These are phyloP conservation scores for Endoconidiophora polonica DNA, from an alignment of 2,329 filamentous ascomycete species.

Conservation along the genomic window DNA sequence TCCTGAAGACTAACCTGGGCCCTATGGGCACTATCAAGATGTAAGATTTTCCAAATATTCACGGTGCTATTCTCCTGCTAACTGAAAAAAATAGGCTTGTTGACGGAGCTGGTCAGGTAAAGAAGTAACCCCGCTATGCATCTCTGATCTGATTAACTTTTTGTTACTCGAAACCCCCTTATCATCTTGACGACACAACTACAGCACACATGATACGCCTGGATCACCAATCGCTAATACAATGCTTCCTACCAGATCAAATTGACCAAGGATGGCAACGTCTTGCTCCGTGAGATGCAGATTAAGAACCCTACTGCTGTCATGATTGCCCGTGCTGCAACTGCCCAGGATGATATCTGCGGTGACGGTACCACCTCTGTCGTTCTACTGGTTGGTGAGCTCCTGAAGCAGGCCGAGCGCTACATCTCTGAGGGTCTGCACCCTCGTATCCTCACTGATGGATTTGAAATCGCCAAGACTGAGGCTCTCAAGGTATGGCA, in stretches of 20 bases:
- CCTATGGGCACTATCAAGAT: slow-evolving; percentile 94
- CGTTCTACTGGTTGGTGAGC: slow-evolving; percentile 84
- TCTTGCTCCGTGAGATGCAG: slow-evolving; percentile 65
- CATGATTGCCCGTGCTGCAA: slow-evolving; percentile 68
- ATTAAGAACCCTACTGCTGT: slow-evolving; percentile 98
- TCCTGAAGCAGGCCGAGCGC: slow-evolving; percentile 92
- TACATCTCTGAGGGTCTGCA: slow-evolving; percentile 96
- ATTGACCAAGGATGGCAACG: slow-evolving; percentile 96
- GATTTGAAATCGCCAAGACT: slow-evolving; percentile 89
- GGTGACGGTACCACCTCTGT: slow-evolving; percentile 96
- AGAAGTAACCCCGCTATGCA: slow-evolving; percentile 18
- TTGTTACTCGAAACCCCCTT: background rate
- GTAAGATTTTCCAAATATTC: slow-evolving; percentile 28
- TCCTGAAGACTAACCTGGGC: slow-evolving; percentile 89
- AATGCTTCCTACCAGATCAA: slow-evolving; percentile 53
- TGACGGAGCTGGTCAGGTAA: slow-evolving; percentile 52
- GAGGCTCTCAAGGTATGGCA: slow-evolving; percentile 66
- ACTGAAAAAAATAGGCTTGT: slow-evolving; percentile 35
- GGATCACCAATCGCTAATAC: slow-evolving; percentile 13
- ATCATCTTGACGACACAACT: background rate
- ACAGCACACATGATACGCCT: slow-evolving; percentile 14
- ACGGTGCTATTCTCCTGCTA: slow-evolving; percentile 14
- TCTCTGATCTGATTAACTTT: slow-evolving; percentile 12
- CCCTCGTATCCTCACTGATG: slow-evolving; percentile 89
- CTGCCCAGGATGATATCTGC: slow-evolving; percentile 94